A percentile compares a stretch with the other conserved stretches of the same genome.
Evolutionary conservation across 2,329 filamentous ascomycete genomes (phyloP).

Genomic region (Chaetomiaceae sp.): DNA sequence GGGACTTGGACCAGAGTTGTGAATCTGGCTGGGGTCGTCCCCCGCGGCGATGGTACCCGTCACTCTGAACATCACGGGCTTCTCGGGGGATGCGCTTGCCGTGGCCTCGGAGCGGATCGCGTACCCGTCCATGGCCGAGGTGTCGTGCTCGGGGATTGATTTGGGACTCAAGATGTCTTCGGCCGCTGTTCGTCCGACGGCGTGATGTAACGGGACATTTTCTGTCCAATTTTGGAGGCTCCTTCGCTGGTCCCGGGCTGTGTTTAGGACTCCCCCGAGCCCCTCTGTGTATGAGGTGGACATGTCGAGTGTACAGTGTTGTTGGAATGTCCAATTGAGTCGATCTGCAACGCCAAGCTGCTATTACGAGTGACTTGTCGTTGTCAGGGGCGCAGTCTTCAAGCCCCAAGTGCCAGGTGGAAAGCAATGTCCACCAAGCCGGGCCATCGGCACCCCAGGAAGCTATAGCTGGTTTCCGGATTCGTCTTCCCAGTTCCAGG

Average conservation of each 20-base stretch:
- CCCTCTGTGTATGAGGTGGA: background rate
- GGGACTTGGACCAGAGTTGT: background rate
- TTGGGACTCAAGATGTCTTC: constrained; percentile 6
- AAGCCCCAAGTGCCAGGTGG: too few species aligned
- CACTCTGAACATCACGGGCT: constrained; percentile 9
- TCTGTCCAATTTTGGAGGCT: background rate
- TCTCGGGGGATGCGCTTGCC: constrained; percentile 16
- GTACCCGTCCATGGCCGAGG: constrained; percentile 32
- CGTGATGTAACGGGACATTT: background rate
- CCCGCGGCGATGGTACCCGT: constrained; percentile 9
- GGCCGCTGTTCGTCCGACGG: background rate
- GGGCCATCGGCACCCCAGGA: too few species aligned
- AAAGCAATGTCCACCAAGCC: too few species aligned
- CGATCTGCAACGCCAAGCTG: too few species aligned
- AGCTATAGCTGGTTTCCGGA: too few species aligned
- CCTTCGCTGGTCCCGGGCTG: background rate
- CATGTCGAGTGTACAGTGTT: too few species aligned
- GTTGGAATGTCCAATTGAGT: too few species aligned
- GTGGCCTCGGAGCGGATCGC: constrained; percentile 26
- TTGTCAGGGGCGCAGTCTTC: too few species aligned
- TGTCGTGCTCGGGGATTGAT: constrained; percentile 27
- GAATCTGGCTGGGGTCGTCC: background rate
- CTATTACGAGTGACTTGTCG: too few species aligned
- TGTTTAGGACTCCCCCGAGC: background rate
- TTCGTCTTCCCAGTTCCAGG: too few species aligned